Conservation (phyloP, 768 basidiomycete genomes). For the Leucocoprinus leucothites region DNA sequence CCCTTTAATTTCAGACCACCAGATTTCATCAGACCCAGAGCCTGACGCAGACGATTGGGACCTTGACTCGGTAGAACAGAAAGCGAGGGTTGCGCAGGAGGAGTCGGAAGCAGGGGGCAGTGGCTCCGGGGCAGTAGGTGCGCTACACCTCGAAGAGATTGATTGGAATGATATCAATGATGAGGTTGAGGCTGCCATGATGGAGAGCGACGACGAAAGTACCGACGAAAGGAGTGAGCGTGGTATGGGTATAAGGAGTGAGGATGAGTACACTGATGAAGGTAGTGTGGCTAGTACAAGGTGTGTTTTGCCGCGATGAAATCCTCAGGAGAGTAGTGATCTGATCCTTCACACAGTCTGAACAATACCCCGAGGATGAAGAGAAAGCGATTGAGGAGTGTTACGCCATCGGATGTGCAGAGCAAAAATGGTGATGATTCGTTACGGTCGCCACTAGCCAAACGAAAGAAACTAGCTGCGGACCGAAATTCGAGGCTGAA, state of each 20-base stretch:
- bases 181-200: conserved; percentile 86
- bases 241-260: conserved; percentile 42
- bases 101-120: conserved; percentile 11
- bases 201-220: conserved; percentile 70
- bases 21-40: conserved; percentile 65
- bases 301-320: background rate
- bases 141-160: conserved; percentile 57
- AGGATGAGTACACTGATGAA: conserved; percentile 56
- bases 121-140: conserved; percentile 15
- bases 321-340: background rate
- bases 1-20: conserved; percentile 21
- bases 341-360: conserved; percentile 21
- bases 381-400: conserved; percentile 69
- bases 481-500: conserved; percentile 70
- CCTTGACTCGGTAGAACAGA: conserved; percentile 28
- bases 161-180: conserved; percentile 84
- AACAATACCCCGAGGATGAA: conserved; percentile 42
- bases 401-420: conserved; percentile 60
- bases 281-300: conserved; percentile 28
- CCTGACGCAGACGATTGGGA: conserved; percentile 71
- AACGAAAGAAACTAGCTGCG: conserved; percentile 73
- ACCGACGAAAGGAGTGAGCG: conserved; percentile 36
- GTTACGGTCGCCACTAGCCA: conserved; percentile 69
- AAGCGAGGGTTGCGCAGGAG: conserved; percentile 25
- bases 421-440: conserved; percentile 32